Conservation (phyloP, 768 basidiomycete genomes). For the Cystofilobasidium macerans region DNA sequence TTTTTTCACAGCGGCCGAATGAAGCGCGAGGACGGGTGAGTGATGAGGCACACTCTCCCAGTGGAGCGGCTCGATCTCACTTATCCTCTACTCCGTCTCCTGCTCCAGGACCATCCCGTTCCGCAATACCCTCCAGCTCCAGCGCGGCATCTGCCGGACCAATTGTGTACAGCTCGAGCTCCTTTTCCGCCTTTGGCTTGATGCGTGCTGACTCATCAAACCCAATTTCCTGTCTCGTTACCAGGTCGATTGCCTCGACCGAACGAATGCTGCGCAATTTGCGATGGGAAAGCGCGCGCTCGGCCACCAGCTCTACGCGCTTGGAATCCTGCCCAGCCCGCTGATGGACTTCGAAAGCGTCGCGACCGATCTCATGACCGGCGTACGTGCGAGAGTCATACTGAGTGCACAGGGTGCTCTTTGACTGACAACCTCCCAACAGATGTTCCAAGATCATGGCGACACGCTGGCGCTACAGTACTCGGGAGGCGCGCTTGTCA, state of each 20-base stretch:
- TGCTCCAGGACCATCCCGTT: constrained; percentile 25
- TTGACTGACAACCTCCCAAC: background rate
- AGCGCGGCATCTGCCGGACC: constrained; percentile 82
- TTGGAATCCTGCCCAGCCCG: constrained; percentile 76
- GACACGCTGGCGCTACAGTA: constrained; percentile 79
- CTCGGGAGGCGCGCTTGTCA: constrained; percentile 90
- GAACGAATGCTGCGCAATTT: constrained; percentile 49
- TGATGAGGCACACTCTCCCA: background rate
- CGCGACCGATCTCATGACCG: constrained; percentile 89
- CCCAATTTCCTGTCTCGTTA: no score
- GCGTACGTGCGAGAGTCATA: constrained; percentile 36
- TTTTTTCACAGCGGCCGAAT: constrained; percentile 72
- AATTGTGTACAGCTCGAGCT: constrained; percentile 57
- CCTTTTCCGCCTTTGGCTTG: no score
- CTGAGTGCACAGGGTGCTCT: no score
- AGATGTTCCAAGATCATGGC: constrained; percentile 90
- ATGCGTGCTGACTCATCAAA: no score
- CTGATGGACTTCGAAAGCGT: constrained; percentile 84
- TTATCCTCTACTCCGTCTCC: constrained; percentile 28
- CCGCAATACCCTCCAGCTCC: constrained; percentile 48
- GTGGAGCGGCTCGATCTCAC: background rate
- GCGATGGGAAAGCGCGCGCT: constrained; percentile 90
- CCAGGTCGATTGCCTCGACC: constrained; percentile 77
- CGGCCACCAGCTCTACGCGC: constrained; percentile 87
- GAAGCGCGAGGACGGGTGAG: constrained; percentile 43